Evolutionary conservation across 2,329 filamentous ascomycete species (phyloP).

Genomic region (Huntiella decipiens): DNA sequence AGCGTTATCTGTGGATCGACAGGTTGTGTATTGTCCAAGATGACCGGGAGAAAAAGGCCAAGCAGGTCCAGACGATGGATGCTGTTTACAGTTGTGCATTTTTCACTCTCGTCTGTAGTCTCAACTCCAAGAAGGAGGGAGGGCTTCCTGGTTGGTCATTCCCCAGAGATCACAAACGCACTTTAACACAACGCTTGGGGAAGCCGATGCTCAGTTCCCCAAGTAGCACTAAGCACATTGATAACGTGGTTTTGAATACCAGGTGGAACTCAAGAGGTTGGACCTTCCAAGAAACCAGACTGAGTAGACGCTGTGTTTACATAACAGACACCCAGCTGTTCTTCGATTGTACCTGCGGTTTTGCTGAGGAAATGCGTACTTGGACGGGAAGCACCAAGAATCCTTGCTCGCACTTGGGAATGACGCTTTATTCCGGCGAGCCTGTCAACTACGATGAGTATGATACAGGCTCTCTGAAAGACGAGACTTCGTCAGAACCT

Average conservation of each 20-base stretch:
- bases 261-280: conserved; percentile 11
- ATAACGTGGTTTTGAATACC: conserved; percentile 21
- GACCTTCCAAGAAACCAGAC: conserved; percentile 5
- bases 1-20: conserved; percentile 28
- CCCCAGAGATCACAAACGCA: background rate
- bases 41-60: conserved; percentile 20
- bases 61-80: conserved; percentile 24
- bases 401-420: background rate
- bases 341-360: conserved; percentile 5
- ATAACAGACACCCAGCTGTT: conserved; percentile 1
- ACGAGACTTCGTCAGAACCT: too few relatives aligned
- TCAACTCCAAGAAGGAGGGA: background rate
- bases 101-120: conserved; percentile 21
- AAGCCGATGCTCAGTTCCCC: background rate
- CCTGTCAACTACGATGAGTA: background rate
- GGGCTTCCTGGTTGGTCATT: background rate
- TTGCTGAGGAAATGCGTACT: conserved; percentile 6
- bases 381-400: background rate
- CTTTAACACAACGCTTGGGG: background rate
- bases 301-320: background rate
- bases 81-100: conserved; percentile 25
- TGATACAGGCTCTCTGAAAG: background rate
- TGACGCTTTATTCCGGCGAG: background rate
- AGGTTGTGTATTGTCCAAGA: conserved; percentile 26
- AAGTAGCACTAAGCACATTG: background rate